These are phyloP conservation scores for Hygrophorus russula DNA, from an alignment of 768 basidiomycete genomes.

Conservation along the genomic window DNA sequence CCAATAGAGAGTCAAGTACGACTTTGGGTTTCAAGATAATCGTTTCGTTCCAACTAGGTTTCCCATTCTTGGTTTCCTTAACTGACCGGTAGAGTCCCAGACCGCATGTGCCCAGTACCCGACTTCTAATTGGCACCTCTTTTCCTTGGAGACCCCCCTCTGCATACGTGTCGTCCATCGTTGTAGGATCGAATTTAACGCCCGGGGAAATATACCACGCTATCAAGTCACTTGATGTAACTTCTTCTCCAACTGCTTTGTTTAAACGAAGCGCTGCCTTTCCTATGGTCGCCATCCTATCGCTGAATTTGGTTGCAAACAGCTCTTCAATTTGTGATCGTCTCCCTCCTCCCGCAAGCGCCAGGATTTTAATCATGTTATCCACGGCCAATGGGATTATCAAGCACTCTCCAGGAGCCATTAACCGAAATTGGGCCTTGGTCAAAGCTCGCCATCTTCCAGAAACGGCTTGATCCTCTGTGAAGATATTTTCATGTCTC, in stretches of 20 bases:
- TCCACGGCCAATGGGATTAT: not conserved
- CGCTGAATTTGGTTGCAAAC: not conserved
- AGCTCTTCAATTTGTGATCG: not conserved
- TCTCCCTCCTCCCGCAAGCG: not conserved
- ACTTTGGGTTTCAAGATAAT: slow-evolving; percentile 3
- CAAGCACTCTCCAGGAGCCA: not conserved
- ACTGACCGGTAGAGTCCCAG: not conserved
- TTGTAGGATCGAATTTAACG: not conserved
- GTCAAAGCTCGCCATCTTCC: slow-evolving; percentile 3
- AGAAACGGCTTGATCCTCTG: slow-evolving; percentile 1
- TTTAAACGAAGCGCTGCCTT: not conserved
- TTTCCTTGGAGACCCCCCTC: not conserved
- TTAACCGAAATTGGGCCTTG: not conserved
- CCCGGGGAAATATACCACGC: not conserved
- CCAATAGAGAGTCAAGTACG: not conserved
- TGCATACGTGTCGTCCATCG: slow-evolving; percentile 2
- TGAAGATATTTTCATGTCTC: not conserved
- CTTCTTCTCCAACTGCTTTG: slow-evolving; percentile 1
- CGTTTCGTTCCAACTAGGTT: not conserved
- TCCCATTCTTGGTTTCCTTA: not conserved
- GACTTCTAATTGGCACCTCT: not conserved
- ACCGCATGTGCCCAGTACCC: not conserved
- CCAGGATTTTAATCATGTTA: not conserved
- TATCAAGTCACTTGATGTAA: not conserved
- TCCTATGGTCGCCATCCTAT: not conserved